Evolutionary conservation across 768 basidiomycete genomes (phyloP).

Genomic region (Panellus pusillus): DNA sequence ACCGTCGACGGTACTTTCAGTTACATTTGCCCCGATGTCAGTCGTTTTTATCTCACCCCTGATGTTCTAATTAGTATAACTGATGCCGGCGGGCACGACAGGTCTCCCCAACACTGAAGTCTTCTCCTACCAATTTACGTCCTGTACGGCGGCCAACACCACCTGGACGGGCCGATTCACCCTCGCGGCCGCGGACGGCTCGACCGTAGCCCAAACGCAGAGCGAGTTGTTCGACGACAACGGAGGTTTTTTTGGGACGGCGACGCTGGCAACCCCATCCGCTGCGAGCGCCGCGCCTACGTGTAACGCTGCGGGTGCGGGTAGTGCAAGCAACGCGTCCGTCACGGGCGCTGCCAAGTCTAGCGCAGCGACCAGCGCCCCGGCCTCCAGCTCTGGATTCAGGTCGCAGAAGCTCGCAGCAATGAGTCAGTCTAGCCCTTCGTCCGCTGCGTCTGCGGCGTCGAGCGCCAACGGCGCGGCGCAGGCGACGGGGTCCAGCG

Average conservation of each 20-base stretch:
- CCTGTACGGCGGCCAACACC: slow-evolving; percentile 38
- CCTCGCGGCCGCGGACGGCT: slow-evolving; percentile 54
- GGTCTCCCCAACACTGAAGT: slow-evolving; percentile 66
- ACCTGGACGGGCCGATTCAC: slow-evolving; percentile 79
- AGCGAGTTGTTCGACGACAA: slow-evolving; percentile 52
- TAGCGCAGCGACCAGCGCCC: not conserved
- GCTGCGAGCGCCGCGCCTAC: slow-evolving; percentile 39
- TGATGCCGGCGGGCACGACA: slow-evolving; percentile 25
- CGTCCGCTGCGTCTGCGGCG: not conserved
- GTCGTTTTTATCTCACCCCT: slow-evolving; percentile 19
- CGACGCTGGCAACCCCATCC: slow-evolving; percentile 50
- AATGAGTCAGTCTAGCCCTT: too few species aligned
- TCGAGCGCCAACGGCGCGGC: not conserved
- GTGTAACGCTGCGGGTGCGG: slow-evolving; percentile 16
- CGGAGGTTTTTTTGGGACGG: slow-evolving; percentile 67
- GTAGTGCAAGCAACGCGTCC: not conserved
- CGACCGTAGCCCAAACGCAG: slow-evolving; percentile 49
- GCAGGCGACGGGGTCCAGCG: slow-evolving; percentile 13
- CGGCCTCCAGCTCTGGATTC: not conserved
- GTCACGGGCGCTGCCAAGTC: not conserved
- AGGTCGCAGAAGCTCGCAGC: too few species aligned
- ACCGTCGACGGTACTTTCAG: slow-evolving; percentile 49
- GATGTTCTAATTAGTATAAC: not conserved
- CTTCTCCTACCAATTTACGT: slow-evolving; percentile 80
- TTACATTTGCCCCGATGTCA: slow-evolving; percentile 66